Conservation (phyloP, 2,329 filamentous ascomycete species). For the Atkinsonella hypoxylon region DNA sequence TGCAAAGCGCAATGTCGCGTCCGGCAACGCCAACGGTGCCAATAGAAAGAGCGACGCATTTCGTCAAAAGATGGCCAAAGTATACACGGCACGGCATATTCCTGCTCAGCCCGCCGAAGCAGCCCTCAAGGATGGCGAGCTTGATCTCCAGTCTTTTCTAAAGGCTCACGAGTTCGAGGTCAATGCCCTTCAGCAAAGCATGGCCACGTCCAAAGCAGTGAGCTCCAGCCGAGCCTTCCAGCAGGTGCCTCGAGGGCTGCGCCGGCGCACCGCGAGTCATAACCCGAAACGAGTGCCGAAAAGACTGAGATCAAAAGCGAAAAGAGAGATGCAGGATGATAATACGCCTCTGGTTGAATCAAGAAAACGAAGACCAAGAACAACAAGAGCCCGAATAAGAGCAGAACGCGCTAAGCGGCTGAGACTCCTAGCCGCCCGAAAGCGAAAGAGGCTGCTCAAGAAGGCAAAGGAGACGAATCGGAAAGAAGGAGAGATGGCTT, state of each 20-base stretch:
- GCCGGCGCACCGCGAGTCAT: conserved; percentile 84
- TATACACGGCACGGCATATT: conserved; percentile 36
- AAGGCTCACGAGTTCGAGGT: conserved; percentile 84
- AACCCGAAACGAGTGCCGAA: conserved; percentile 85
- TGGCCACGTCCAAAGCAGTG: conserved; percentile 56
- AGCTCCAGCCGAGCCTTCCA: conserved; percentile 71
- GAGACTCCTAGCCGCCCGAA: conserved; percentile 47
- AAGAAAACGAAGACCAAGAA: conserved; percentile 48
- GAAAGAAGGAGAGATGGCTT: conserved; percentile 6
- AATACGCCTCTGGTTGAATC: conserved; percentile 74
- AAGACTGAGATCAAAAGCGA: conserved; percentile 57
- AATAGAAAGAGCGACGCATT: conserved; percentile 13
- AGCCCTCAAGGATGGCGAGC: conserved; percentile 56
- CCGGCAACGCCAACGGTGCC: conserved; percentile 9
- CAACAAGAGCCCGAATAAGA: conserved; percentile 48
- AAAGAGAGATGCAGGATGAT: conserved; percentile 69
- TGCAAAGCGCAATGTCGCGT: conserved; percentile 16
- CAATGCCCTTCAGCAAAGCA: conserved; percentile 67
- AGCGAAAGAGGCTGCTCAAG: conserved; percentile 31
- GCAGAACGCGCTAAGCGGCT: conserved; percentile 66
- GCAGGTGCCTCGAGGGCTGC: conserved; percentile 71
- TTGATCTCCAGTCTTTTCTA: conserved; percentile 77
- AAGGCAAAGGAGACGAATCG: conserved; percentile 14
- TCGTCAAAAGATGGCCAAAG: conserved; percentile 32
- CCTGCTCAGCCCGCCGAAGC: conserved; percentile 37